Conservation (phyloP, 208 protist species). For the Trypanosoma lewisi region DNA sequence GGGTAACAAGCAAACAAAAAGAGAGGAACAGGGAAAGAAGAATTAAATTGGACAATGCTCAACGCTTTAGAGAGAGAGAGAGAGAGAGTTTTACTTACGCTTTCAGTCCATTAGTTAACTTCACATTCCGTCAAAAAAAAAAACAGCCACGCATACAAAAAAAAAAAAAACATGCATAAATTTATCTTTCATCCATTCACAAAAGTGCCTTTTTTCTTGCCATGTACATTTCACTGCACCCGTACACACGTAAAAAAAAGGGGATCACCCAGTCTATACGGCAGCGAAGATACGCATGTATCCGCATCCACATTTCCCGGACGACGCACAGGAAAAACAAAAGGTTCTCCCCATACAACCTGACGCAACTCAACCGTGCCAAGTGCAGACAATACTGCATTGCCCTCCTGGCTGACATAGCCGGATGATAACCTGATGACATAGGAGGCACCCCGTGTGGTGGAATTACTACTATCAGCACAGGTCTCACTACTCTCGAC, state of each 20-base stretch:
- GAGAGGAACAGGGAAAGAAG: too few relatives aligned
- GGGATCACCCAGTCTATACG: slow-evolving; percentile 58
- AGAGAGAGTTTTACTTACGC: too few relatives aligned
- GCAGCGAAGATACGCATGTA: slow-evolving; percentile 26
- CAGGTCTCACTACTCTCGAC: background rate
- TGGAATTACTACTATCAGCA: background rate
- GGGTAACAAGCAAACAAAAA: too few relatives aligned
- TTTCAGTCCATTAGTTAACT: too few relatives aligned
- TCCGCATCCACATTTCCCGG: slow-evolving; percentile 33
- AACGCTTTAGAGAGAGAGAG: too few relatives aligned
- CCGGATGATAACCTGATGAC: slow-evolving; percentile 43
- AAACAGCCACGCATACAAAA: slow-evolving; percentile 6
- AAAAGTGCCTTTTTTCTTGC: background rate
- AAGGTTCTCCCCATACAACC: slow-evolving; percentile 30
- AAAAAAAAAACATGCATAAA: background rate
- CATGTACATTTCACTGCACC: slow-evolving; percentile 7
- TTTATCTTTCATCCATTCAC: background rate
- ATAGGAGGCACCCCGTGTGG: slow-evolving; percentile 30
- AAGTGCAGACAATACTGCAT: slow-evolving; percentile 37
- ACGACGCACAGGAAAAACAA: slow-evolving; percentile 34
- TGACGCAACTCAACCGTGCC: slow-evolving; percentile 54
- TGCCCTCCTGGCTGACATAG: slow-evolving; percentile 37
- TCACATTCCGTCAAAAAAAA: background rate
- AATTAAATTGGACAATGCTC: too few relatives aligned
- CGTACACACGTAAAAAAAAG: slow-evolving; percentile 68